Conservation (phyloP, 2,329 filamentous ascomycete species). For the Colletotrichum falcatum region DNA sequence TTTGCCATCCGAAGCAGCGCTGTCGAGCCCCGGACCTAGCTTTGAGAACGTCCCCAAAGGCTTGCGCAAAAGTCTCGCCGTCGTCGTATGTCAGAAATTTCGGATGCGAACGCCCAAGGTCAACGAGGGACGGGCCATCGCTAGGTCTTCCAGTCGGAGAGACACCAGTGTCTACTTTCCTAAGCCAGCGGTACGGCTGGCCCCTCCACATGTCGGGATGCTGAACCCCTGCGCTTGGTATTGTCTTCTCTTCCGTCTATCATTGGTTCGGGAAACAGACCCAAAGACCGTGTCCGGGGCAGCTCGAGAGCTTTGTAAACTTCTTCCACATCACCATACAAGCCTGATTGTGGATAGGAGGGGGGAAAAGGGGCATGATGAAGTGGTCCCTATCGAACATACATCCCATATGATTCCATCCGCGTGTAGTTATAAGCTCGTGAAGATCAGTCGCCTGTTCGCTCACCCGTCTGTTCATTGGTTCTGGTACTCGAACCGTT, state of each 20-base stretch:
- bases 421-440: conserved; percentile 45
- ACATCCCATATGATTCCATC: conserved; percentile 45
- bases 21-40: conserved; percentile 48
- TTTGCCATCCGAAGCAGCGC: conserved; percentile 43
- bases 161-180: conserved; percentile 16
- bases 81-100: conserved; percentile 52
- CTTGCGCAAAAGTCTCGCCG: conserved; percentile 48
- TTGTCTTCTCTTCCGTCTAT: conserved; percentile 48
- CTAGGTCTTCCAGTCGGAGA: conserved; percentile 38
- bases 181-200: conserved; percentile 47
- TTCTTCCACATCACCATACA: conserved; percentile 47
- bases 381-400: conserved; percentile 47
- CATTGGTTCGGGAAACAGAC: conserved; percentile 46
- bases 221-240: conserved; percentile 43
- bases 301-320: conserved; percentile 28
- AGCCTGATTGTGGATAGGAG: conserved; percentile 46
- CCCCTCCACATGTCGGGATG: conserved; percentile 45
- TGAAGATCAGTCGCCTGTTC: conserved; percentile 18
- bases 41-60: conserved; percentile 49
- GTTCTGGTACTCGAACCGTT: conserved; percentile 46
- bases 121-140: conserved; percentile 45
- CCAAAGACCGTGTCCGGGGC: conserved; percentile 42
- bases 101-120: conserved; percentile 50
- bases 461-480: conserved; percentile 45
- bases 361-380: conserved; percentile 41